Evolutionary conservation across 352 stramenopile species (phyloP).

Genomic region (Globisporangium radiosum): DNA sequence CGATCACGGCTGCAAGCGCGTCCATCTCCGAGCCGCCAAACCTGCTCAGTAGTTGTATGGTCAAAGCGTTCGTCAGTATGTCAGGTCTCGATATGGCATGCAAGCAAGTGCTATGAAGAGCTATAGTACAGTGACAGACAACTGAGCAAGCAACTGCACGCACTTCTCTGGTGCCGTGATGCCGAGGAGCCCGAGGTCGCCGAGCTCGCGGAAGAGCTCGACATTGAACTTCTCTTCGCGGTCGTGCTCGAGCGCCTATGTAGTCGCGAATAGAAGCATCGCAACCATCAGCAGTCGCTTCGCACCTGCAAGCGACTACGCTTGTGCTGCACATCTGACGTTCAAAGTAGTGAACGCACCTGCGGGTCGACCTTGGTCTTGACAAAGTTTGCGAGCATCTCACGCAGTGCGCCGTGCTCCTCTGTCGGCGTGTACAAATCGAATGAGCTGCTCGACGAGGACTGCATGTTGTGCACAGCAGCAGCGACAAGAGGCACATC

Average conservation of each 20-base stretch:
- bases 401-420: conserved; percentile 83
- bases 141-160: conserved; percentile 5
- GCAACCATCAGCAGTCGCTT: neutral
- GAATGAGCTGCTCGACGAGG: conserved; percentile 19
- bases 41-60: conserved; percentile 16
- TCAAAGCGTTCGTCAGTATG: neutral
- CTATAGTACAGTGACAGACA: neutral
- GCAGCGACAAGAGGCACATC: neutral
- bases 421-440: conserved; percentile 87
- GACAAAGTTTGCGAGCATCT: conserved; percentile 93
- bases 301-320: neutral
- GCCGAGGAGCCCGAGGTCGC: conserved; percentile 93
- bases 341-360: conserved; percentile 15
- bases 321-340: too few species aligned
- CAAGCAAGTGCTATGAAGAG: too few species aligned
- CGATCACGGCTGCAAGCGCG: conserved; percentile 91
- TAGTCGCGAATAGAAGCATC: neutral
- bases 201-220: conserved; percentile 92
- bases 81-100: neutral
- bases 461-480: conserved; percentile 1
- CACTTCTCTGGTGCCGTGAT: conserved; percentile 95
- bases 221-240: conserved; percentile 97
- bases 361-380: conserved; percentile 97
- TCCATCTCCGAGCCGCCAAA: conserved; percentile 96
- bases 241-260: conserved; percentile 90